A percentile compares a stretch with the other conserved stretches of the same genome.
Conservation (phyloP, 805 yeast genomes). For the Teunomyces kruisii region DNA sequence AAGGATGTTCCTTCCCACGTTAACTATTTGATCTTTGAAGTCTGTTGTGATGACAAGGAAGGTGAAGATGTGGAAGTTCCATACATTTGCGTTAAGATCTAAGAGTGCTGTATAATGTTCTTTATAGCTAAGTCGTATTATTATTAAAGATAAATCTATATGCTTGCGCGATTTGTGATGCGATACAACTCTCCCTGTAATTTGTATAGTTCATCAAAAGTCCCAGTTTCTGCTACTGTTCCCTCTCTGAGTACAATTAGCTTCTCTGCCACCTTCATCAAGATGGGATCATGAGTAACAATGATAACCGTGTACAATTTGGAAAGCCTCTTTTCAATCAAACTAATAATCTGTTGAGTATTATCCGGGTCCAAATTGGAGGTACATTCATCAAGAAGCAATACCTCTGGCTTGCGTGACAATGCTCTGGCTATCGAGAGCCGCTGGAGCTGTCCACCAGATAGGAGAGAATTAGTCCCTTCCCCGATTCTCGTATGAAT, state of each 20-base stretch:
- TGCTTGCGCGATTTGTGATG: slow-evolving; percentile 5
- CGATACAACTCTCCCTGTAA: slow-evolving; percentile 24
- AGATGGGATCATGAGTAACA: slow-evolving; percentile 71
- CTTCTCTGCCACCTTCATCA: slow-evolving; percentile 60
- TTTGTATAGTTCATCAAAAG: slow-evolving; percentile 23
- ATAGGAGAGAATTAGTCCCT: slow-evolving; percentile 46
- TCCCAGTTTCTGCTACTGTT: slow-evolving; percentile 45
- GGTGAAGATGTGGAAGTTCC: slow-evolving; percentile 98
- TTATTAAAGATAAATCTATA: background rate
- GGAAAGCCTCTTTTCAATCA: slow-evolving; percentile 43
- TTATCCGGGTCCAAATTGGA: slow-evolving; percentile 78
- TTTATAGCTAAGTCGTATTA: background rate
- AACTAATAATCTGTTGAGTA: slow-evolving; percentile 45
- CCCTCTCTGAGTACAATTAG: slow-evolving; percentile 53
- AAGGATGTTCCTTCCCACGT: slow-evolving; percentile 74
- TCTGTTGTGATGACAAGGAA: slow-evolving; percentile 86
- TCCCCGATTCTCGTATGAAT: slow-evolving; percentile 60
- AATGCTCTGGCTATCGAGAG: slow-evolving; percentile 82
- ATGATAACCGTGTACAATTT: slow-evolving; percentile 46
- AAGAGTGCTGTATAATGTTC: background rate
- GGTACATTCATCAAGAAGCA: slow-evolving; percentile 88
- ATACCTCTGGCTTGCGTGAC: slow-evolving; percentile 58
- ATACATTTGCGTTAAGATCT: slow-evolving; percentile 59
- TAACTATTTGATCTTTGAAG: slow-evolving; percentile 78
- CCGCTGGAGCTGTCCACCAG: slow-evolving; percentile 92